Conservation (phyloP, 2,329 filamentous ascomycete genomes). For the Ceratocystis albifundus region DNA sequence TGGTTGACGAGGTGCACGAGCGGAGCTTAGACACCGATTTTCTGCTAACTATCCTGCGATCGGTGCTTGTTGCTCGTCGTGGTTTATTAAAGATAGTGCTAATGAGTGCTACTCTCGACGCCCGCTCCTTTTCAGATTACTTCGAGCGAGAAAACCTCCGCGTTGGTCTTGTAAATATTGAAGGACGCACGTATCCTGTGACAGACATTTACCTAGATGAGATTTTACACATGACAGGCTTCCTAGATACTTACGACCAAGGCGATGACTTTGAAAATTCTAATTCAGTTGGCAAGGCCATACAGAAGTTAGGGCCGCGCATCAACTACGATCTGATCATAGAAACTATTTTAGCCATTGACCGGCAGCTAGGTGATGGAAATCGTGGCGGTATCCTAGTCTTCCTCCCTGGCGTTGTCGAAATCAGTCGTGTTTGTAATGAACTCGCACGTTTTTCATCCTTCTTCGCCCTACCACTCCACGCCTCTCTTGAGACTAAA, state of each 20-base stretch:
- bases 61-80: constrained; percentile 61
- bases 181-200: constrained; percentile 80
- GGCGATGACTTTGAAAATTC: constrained; percentile 9
- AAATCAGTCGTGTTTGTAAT: constrained; percentile 73
- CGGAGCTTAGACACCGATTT: constrained; percentile 92
- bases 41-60: constrained; percentile 71
- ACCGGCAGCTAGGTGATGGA: constrained; percentile 58
- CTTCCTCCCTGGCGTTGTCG: constrained; percentile 81
- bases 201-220: constrained; percentile 85
- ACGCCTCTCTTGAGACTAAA: constrained; percentile 77
- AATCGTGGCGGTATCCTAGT: constrained; percentile 77
- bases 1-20: constrained; percentile 95
- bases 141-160: constrained; percentile 56
- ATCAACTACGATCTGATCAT: constrained; percentile 87
- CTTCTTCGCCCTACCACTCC: constrained; percentile 72
- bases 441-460: constrained; percentile 49
- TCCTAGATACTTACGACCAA: constrained; percentile 42
- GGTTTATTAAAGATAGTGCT: constrained; percentile 80
- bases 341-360: constrained; percentile 69
- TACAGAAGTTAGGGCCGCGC: constrained; percentile 62
- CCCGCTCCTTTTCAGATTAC: constrained; percentile 71
- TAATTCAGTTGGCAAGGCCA: constrained; percentile 51
- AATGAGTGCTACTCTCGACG: constrained; percentile 94
- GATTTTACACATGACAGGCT: constrained; percentile 67
- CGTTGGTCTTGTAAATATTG: constrained; percentile 75